phyloP scores from a whole-genome alignment of 108 stramenopile genomes.

The Tribonema minus region DNA sequence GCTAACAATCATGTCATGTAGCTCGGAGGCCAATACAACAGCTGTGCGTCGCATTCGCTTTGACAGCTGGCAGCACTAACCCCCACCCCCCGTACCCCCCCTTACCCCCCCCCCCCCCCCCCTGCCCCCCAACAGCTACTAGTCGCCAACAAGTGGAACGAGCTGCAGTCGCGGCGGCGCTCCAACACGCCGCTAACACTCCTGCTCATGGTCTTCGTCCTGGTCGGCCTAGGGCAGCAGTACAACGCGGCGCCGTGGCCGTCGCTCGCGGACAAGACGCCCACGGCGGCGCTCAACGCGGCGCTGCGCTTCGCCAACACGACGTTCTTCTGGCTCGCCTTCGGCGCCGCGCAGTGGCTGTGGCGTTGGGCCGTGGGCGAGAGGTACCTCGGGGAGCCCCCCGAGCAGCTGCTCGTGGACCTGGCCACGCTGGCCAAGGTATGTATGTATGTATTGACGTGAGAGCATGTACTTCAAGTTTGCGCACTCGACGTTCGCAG shows the following conservation, averaged over 20 bases:
- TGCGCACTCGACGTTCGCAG: too few species aligned
- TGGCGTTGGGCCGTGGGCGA: slow-evolving; percentile 63
- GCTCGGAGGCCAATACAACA: too few species aligned
- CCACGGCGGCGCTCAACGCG: slow-evolving; percentile 60
- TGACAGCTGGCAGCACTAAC: too few species aligned
- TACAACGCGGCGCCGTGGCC: slow-evolving; percentile 66
- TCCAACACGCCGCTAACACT: slow-evolving; percentile 55
- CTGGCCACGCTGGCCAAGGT: slow-evolving; percentile 72
- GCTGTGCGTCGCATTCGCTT: too few species aligned
- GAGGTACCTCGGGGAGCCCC: slow-evolving; percentile 64
- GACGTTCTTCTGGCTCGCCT: slow-evolving; percentile 58
- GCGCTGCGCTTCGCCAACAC: slow-evolving; percentile 69
- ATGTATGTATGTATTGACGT: too few species aligned
- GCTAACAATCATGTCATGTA: slow-evolving; percentile 61
- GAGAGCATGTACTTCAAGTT: too few species aligned
- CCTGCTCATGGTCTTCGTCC: slow-evolving; percentile 60
- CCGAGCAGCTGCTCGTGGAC: slow-evolving; percentile 60
- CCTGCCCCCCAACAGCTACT: slow-evolving; percentile 11
- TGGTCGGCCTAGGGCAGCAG: slow-evolving; percentile 56
- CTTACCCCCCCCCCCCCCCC: background rate
- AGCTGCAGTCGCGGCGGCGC: slow-evolving; percentile 62
- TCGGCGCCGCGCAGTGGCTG: slow-evolving; percentile 59
- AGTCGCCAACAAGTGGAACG: slow-evolving; percentile 72
- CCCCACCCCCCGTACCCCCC: too few species aligned
- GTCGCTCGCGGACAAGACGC: slow-evolving; percentile 47